phyloP scores from a whole-genome alignment of 371 early-diverging fungal genomes.

The Hamiltosporidium tvaerminnensis region DNA sequence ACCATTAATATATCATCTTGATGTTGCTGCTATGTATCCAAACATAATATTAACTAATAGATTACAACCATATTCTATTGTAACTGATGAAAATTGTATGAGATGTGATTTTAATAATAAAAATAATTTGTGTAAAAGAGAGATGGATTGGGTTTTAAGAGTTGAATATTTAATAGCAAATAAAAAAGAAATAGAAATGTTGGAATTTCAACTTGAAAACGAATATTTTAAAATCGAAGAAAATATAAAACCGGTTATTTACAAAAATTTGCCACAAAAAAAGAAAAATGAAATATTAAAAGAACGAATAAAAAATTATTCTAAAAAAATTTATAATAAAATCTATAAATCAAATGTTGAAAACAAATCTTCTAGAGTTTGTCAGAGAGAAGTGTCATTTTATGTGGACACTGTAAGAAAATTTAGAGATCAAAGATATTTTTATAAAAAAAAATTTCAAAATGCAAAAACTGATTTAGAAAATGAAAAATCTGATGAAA shows the following conservation, averaged over 20 bases:
- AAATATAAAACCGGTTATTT: background rate
- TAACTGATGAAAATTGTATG: constrained; percentile 72
- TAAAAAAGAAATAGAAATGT: constrained; percentile 72
- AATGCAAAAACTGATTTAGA: constrained; percentile 68
- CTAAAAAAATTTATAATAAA: constrained; percentile 69
- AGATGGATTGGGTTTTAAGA: constrained; percentile 88
- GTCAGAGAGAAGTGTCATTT: constrained; percentile 95
- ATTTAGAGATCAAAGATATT: constrained; percentile 91
- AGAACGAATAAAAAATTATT: constrained; percentile 69
- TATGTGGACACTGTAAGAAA: constrained; percentile 87
- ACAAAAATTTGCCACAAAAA: constrained; percentile 24
- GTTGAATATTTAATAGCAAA: constrained; percentile 83
- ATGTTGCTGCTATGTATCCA: constrained; percentile 98
- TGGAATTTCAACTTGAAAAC: constrained; percentile 63
- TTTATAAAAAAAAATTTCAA: constrained; percentile 81
- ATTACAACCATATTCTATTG: constrained; percentile 87
- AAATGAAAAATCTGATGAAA: constrained; percentile 57
- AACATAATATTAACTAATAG: constrained; percentile 97
- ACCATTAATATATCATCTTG: constrained; percentile 91
- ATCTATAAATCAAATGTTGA: constrained; percentile 57
- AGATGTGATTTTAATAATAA: constrained; percentile 77
- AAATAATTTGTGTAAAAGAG: constrained; percentile 72
- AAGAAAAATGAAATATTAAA: constrained; percentile 63
- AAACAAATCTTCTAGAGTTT: constrained; percentile 57
- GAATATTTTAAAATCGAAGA: constrained; percentile 59